Conservation (phyloP, 495 filamentous ascomycete genomes). For the Aspergillus carlsbadensis region DNA sequence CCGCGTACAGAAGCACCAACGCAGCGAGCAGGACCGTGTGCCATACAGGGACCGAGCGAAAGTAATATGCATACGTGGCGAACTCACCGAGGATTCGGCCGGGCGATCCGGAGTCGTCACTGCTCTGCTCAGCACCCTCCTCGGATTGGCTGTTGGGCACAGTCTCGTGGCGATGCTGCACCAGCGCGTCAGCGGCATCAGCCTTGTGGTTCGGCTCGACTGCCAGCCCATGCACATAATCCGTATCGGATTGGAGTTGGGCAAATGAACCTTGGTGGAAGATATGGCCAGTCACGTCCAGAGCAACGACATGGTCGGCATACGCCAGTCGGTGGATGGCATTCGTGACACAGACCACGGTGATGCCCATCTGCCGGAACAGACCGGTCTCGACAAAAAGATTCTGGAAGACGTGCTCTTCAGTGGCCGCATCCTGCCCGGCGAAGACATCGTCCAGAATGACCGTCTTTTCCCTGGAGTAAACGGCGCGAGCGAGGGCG, state of each 20-base stretch:
- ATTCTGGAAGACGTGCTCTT: not conserved
- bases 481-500: slow-evolving; percentile 12
- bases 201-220: not conserved
- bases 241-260: not conserved
- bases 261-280: not conserved
- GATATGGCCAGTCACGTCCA: not conserved
- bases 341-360: not conserved
- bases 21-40: not conserved
- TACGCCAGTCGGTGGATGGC: not conserved
- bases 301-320: not conserved
- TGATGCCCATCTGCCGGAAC: not conserved
- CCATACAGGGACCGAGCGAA: not conserved
- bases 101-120: not conserved
- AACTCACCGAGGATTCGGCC: not conserved
- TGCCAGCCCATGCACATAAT: not conserved
- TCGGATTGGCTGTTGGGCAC: not conserved
- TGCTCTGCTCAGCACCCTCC: not conserved
- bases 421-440: not conserved
- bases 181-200: not conserved
- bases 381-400: not conserved
- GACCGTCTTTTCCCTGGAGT: slow-evolving; percentile 2
- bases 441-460: not conserved
- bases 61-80: not conserved
- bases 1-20: not conserved
- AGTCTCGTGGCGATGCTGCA: not conserved